Percentiles rank a stretch among this genome's conserved stretches.
These are phyloP conservation scores for Geoglossum glabrum DNA, from an alignment of 495 filamentous ascomycete species.

Conservation along the genomic window DNA sequence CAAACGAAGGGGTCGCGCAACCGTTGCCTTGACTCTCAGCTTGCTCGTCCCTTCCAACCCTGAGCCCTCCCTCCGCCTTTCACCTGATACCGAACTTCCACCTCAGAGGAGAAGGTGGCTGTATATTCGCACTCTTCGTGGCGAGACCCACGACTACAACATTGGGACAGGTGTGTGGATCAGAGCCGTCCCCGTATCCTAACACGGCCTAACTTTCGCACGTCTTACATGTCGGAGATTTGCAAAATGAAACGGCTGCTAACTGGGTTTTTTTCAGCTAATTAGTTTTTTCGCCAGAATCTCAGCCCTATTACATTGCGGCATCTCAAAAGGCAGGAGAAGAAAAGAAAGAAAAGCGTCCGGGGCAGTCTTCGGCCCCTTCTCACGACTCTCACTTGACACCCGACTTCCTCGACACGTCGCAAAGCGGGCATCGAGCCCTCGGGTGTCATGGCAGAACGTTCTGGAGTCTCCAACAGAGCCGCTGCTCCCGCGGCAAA, in stretches of 20 bases:
- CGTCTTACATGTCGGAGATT: background rate
- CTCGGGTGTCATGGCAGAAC: background rate
- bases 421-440: background rate
- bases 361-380: background rate
- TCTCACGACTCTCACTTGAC: background rate
- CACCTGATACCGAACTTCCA: background rate
- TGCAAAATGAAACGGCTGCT: background rate
- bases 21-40: background rate
- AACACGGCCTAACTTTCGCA: background rate
- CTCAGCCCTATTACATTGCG: background rate
- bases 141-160: background rate
- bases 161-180: background rate
- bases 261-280: background rate
- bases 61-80: background rate
- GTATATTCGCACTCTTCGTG: background rate
- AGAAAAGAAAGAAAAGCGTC: background rate
- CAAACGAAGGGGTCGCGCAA: constrained; percentile 2
- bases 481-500: background rate
- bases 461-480: background rate
- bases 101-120: background rate
- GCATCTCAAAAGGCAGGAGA: background rate
- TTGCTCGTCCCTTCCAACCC: background rate
- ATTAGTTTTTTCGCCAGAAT: background rate
- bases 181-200: background rate
- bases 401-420: background rate